These are phyloP conservation scores for Aspergillus panamensis DNA, from an alignment of 495 filamentous ascomycete genomes.

Conservation along the genomic window DNA sequence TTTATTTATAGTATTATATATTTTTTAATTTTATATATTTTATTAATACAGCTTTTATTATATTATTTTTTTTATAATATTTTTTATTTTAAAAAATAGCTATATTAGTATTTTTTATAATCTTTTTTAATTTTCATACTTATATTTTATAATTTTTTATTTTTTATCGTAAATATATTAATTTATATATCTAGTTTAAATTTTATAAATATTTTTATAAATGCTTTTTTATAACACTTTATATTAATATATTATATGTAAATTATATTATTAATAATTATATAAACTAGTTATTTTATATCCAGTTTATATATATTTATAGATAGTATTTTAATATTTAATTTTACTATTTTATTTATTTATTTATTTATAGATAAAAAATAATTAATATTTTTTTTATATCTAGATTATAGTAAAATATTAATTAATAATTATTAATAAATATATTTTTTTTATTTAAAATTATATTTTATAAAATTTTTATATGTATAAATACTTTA, in stretches of 20 bases:
- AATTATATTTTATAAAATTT: conserved; percentile 1
- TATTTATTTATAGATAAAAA: too few relatives aligned
- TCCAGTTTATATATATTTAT: neutral
- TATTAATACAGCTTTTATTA: too few relatives aligned
- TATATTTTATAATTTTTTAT: neutral
- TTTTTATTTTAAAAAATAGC: neutral
- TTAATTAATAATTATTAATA: conserved; percentile 1
- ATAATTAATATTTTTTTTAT: neutral
- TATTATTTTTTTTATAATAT: neutral
- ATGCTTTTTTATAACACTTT: neutral
- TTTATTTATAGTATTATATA: neutral
- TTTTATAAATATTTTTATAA: neutral
- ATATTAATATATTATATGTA: neutral
- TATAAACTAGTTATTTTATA: too few relatives aligned
- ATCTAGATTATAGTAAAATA: neutral
- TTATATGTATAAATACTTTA: neutral
- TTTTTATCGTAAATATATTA: neutral
- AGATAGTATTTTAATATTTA: neutral
- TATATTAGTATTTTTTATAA: neutral
- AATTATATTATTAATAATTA: neutral
- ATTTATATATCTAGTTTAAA: too few relatives aligned
- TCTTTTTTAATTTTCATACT: neutral
- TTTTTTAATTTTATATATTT: neutral
- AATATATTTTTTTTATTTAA: neutral
- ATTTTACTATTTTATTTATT: neutral